phyloP scores from a whole-genome alignment of 2,329 filamentous ascomycete genomes.

The Colletotrichum caudatum region DNA sequence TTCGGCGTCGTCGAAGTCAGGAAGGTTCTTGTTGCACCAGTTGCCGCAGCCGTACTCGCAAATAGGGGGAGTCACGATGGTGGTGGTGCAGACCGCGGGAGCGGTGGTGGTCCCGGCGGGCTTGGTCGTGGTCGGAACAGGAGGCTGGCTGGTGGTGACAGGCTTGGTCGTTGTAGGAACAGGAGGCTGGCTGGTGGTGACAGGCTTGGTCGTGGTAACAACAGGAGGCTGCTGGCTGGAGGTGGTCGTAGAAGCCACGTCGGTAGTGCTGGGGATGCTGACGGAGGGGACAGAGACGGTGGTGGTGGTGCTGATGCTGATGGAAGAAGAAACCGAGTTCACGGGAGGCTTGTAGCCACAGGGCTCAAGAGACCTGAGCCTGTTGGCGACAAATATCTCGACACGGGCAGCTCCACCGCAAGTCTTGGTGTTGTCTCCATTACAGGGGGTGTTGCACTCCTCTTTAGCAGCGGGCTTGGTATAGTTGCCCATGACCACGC shows the following conservation, averaged over 20 bases:
- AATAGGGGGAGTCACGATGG: constrained; percentile 56
- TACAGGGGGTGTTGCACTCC: constrained; percentile 65
- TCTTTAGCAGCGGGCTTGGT: constrained; percentile 51
- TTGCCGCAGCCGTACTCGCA: constrained; percentile 68
- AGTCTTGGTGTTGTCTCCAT: constrained; percentile 56
- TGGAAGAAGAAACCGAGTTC: constrained; percentile 41
- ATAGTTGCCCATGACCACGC: constrained; percentile 64
- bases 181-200: constrained; percentile 43
- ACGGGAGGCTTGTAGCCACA: constrained; percentile 55
- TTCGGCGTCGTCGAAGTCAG: constrained; percentile 58
- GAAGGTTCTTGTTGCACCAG: constrained; percentile 65
- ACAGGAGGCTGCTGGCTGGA: constrained; percentile 33
- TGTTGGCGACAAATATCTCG: constrained; percentile 61
- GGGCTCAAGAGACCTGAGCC: constrained; percentile 63
- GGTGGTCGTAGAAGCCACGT: constrained; percentile 40
- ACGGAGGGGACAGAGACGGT: constrained; percentile 21
- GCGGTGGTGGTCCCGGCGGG: constrained; percentile 49
- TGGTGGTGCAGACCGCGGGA: constrained; percentile 61
- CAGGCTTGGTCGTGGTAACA: constrained; percentile 29
- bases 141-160: constrained; percentile 43
- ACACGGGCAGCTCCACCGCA: constrained; percentile 60
- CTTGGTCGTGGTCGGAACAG: constrained; percentile 43
- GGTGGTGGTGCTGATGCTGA: constrained; percentile 9
- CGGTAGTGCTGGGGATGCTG: constrained; percentile 40
- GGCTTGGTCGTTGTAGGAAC: constrained; percentile 38